A percentile compares a stretch with the other conserved stretches of the same genome.
These are phyloP conservation scores for Trichoderma endophyticum DNA, from an alignment of 2,329 filamentous ascomycete species.

Conservation along the genomic window DNA sequence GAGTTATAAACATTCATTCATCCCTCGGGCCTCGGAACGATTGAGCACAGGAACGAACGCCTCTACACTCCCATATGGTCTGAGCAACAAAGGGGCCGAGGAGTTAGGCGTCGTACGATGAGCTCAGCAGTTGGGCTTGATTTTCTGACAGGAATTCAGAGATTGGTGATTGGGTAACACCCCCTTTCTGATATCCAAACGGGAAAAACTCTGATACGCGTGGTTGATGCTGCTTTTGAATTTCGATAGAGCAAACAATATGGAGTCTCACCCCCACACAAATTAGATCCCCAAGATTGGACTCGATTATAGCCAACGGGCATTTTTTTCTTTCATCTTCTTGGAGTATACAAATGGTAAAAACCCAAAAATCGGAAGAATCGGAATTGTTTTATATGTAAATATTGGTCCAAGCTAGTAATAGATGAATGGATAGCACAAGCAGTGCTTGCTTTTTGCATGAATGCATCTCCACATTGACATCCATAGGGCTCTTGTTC, in stretches of 20 bases:
- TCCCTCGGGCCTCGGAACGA: background rate
- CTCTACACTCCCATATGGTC: background rate
- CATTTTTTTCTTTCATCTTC: background rate
- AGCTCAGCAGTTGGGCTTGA: background rate
- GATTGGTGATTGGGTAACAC: background rate
- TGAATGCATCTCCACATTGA: background rate
- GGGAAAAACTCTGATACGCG: background rate
- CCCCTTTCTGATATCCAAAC: background rate
- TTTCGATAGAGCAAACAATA: slow-evolving; percentile 1
- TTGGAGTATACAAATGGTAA: slow-evolving; percentile 3
- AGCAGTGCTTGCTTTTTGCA: background rate
- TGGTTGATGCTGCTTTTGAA: background rate
- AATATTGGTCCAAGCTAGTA: background rate
- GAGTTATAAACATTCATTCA: background rate
- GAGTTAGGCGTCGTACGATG: background rate
- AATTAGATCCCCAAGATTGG: background rate
- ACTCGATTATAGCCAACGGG: background rate
- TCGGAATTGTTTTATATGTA: background rate
- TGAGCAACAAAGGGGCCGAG: background rate
- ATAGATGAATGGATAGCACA: slow-evolving; percentile 3
- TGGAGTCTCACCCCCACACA: background rate
- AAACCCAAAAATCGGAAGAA: background rate
- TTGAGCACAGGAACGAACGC: background rate
- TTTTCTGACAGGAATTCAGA: background rate
- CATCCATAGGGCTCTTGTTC: background rate